Conservation (phyloP, 2,329 filamentous ascomycete genomes). For the Venturia pyrina region DNA sequence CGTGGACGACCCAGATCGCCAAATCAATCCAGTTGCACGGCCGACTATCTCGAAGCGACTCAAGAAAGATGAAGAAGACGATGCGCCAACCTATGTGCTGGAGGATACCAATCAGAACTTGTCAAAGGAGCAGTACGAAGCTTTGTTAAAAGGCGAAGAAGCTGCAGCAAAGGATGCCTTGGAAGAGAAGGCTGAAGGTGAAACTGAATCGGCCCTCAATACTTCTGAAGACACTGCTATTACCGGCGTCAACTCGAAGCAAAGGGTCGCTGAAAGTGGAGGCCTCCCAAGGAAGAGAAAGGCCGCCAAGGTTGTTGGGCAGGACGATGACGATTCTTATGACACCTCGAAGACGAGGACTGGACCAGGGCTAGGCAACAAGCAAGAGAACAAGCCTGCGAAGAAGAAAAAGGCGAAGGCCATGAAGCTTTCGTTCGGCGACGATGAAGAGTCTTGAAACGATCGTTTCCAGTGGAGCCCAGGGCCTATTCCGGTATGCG, state of each 20-base stretch:
- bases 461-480: neutral
- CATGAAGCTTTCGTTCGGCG: slow-evolving; percentile 13
- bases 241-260: neutral
- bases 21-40: slow-evolving; percentile 34
- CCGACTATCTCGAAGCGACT: slow-evolving; percentile 33
- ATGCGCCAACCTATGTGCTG: slow-evolving; percentile 65
- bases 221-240: neutral
- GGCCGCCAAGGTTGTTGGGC: slow-evolving; percentile 25
- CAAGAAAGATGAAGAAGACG: slow-evolving; percentile 58
- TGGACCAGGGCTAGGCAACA: slow-evolving; percentile 20
- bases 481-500: no score
- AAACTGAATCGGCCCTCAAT: neutral
- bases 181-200: slow-evolving; percentile 12
- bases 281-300: slow-evolving; percentile 27
- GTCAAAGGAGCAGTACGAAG: slow-evolving; percentile 41
- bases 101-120: slow-evolving; percentile 57
- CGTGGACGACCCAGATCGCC: slow-evolving; percentile 33
- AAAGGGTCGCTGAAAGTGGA: slow-evolving; percentile 25
- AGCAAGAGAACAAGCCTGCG: neutral
- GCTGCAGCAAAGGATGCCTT: slow-evolving; percentile 12
- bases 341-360: slow-evolving; percentile 19
- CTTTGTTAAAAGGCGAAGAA: slow-evolving; percentile 21
- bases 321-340: slow-evolving; percentile 19
- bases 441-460: slow-evolving; percentile 12
- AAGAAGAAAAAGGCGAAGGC: slow-evolving; percentile 16